phyloP scores from a whole-genome alignment of 176 grass and related monocot genomes.

The Dactylis glomerata region DNA sequence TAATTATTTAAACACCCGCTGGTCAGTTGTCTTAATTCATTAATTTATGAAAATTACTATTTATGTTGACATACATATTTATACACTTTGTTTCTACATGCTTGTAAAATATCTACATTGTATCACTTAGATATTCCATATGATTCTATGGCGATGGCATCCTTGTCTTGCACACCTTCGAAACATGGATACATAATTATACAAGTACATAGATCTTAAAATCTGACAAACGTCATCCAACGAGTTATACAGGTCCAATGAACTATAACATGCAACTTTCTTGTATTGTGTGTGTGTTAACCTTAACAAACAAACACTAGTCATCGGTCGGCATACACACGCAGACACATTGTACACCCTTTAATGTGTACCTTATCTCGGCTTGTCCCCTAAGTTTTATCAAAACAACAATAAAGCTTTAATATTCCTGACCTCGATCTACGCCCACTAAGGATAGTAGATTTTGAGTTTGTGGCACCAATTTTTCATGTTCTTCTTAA shows the following conservation, averaged over 20 bases:
- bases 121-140: no score
- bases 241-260: neutral
- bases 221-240: neutral
- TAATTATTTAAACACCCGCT: no score
- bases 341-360: neutral
- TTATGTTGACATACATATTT: neutral
- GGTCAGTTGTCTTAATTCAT: no score
- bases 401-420: neutral
- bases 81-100: neutral
- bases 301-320: neutral
- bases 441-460: no score
- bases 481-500: no score
- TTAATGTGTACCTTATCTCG: neutral
- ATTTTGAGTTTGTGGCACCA: no score
- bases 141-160: neutral
- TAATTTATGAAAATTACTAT: no score
- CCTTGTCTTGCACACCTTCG: neutral
- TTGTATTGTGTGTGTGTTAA: neutral
- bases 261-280: neutral
- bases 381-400: neutral
- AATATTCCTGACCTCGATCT: neutral
- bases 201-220: neutral
- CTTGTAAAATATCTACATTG: neutral
- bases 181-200: neutral
- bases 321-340: neutral